A percentile compares a stretch with the other conserved stretches of the same genome.
Conservation (phyloP, 768 basidiomycete species). For the Leccinum aurantiacum region DNA sequence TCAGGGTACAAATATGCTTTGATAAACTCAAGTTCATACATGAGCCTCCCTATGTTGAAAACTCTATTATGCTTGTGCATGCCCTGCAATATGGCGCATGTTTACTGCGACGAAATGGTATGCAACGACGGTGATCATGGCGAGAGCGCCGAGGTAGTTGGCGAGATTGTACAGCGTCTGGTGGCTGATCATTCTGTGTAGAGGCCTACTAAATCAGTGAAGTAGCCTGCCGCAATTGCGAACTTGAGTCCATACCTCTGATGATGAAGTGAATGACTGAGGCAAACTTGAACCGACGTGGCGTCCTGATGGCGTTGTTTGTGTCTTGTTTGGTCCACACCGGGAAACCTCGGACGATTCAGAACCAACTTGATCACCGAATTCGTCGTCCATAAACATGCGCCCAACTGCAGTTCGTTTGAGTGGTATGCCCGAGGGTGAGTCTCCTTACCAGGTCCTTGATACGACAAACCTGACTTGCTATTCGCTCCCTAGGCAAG, state of each 20-base stretch:
- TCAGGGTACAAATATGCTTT: background rate
- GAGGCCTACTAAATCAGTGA: background rate
- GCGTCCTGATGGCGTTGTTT: slow-evolving; percentile 23
- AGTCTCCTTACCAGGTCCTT: slow-evolving; percentile 31
- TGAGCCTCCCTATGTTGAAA: background rate
- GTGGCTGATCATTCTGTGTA: slow-evolving; percentile 69
- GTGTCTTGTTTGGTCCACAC: slow-evolving; percentile 32
- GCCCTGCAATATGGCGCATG: slow-evolving; percentile 45
- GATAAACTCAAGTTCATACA: background rate
- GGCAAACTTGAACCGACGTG: background rate
- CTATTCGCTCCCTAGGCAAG: slow-evolving; percentile 51
- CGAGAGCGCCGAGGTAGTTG: slow-evolving; percentile 77
- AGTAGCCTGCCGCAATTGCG: background rate
- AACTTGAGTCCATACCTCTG: slow-evolving; percentile 16
- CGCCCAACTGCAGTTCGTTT: slow-evolving; percentile 50
- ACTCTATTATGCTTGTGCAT: slow-evolving; percentile 9
- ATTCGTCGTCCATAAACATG: slow-evolving; percentile 38
- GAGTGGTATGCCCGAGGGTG: slow-evolving; percentile 85
- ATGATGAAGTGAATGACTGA: slow-evolving; percentile 1
- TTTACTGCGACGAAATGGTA: slow-evolving; percentile 94
- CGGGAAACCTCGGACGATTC: slow-evolving; percentile 31
- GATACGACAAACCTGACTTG: slow-evolving; percentile 1
- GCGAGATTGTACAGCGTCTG: slow-evolving; percentile 78
- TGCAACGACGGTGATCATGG: slow-evolving; percentile 84
- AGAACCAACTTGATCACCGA: background rate